Conservation (phyloP, 2,329 filamentous ascomycete species). For the Aspergillus sp. region DNA sequence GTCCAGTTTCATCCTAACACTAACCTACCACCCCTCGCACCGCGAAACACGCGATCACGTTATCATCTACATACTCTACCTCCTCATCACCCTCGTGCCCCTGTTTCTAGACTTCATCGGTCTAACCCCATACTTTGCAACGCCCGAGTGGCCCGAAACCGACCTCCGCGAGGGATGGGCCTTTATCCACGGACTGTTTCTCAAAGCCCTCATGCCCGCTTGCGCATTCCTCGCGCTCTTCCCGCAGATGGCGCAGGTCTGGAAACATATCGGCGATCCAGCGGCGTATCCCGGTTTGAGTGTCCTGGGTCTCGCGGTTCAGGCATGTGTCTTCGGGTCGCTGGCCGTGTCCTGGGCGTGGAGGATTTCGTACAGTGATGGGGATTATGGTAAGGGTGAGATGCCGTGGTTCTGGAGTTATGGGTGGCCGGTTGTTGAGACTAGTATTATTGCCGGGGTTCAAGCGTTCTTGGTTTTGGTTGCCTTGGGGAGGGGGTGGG, state of each 20-base stretch:
- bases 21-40: neutral
- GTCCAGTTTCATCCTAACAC: neutral
- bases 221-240: neutral
- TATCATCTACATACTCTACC: neutral
- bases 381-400: neutral
- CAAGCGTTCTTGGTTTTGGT: neutral
- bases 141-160: neutral
- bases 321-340: neutral
- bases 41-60: neutral
- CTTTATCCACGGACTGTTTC: neutral
- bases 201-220: neutral
- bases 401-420: neutral
- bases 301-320: neutral
- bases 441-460: neutral
- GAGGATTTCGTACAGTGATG: neutral
- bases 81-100: neutral
- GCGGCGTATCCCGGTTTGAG: neutral
- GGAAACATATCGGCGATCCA: neutral
- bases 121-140: neutral
- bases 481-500: neutral
- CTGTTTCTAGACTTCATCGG: neutral
- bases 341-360: neutral
- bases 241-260: neutral
- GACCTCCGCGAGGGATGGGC: neutral
- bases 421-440: neutral